phyloP scores from a whole-genome alignment of 2,329 filamentous ascomycete species.

The Kalmusia sp. region DNA sequence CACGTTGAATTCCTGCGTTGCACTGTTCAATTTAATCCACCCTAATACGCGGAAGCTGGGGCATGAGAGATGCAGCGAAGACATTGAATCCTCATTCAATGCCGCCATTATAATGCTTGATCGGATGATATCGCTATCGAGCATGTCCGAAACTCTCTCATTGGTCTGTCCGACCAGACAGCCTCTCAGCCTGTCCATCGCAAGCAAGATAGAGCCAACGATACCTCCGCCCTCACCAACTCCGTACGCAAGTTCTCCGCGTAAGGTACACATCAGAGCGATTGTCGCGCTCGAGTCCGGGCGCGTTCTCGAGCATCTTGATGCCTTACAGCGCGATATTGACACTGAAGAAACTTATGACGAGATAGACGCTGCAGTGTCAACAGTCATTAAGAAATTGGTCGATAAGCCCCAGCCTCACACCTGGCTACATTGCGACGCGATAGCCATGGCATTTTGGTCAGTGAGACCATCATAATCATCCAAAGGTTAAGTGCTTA shows the following conservation, averaged over 20 bases:
- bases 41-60: neutral
- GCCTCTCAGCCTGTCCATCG: slow-evolving; percentile 7
- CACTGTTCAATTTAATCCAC: slow-evolving; percentile 9
- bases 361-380: slow-evolving; percentile 11
- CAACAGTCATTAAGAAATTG: slow-evolving; percentile 12
- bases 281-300: slow-evolving; percentile 15
- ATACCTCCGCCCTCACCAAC: slow-evolving; percentile 3
- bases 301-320: slow-evolving; percentile 14
- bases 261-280: slow-evolving; percentile 20
- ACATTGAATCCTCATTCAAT: slow-evolving; percentile 11
- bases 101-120: slow-evolving; percentile 21
- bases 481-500: neutral
- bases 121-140: slow-evolving; percentile 12
- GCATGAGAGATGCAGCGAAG: neutral
- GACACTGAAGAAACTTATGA: slow-evolving; percentile 9
- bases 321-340: slow-evolving; percentile 1
- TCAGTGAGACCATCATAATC: neutral
- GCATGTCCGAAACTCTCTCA: neutral
- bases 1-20: slow-evolving; percentile 11
- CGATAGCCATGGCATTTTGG: slow-evolving; percentile 21
- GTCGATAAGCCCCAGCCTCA: slow-evolving; percentile 19
- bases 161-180: slow-evolving; percentile 6
- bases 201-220: neutral
- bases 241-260: slow-evolving; percentile 15
- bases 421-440: slow-evolving; percentile 21